Percentiles rank a stretch among this genome's conserved stretches.
Evolutionary conservation across 2,329 filamentous ascomycete genomes (phyloP).

Genomic region (Parafenestella ontariensis): DNA sequence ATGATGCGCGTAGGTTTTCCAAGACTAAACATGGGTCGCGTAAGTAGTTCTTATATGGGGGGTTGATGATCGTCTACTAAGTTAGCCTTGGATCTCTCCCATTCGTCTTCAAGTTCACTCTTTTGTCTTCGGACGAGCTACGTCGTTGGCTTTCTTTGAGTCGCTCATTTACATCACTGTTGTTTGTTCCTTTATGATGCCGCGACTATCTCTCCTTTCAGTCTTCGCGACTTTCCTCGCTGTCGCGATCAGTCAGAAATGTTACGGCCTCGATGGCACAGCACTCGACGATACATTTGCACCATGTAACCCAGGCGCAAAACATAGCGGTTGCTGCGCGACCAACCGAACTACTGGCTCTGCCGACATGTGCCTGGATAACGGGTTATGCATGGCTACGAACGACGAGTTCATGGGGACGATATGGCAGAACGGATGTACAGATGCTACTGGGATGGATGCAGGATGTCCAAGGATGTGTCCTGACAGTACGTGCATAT

Average conservation of each 20-base stretch:
- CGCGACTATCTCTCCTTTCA: constrained; percentile 18
- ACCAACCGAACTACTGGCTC: constrained; percentile 27
- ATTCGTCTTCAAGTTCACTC: constrained; percentile 4
- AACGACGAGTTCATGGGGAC: constrained; percentile 35
- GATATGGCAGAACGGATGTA: constrained; percentile 46
- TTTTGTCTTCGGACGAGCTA: constrained; percentile 2
- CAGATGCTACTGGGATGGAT: constrained; percentile 40
- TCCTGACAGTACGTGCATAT: constrained; percentile 32
- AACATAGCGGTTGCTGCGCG: constrained; percentile 45
- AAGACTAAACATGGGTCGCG: constrained; percentile 20
- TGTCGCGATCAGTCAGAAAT: constrained; percentile 30
- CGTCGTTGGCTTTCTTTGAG: neutral
- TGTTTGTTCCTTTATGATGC: constrained; percentile 27
- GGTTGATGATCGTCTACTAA: constrained; percentile 14
- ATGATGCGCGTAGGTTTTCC: constrained; percentile 15
- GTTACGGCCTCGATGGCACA: constrained; percentile 40
- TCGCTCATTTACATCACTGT: constrained; percentile 5
- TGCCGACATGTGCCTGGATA: constrained; percentile 42
- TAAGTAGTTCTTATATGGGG: constrained; percentile 19
- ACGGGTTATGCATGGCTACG: constrained; percentile 45
- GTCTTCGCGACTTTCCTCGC: constrained; percentile 18
- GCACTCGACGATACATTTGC: constrained; percentile 36
- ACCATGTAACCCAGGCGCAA: constrained; percentile 38
- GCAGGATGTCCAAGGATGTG: constrained; percentile 40
- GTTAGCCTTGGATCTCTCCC: constrained; percentile 7